These are phyloP conservation scores for Xenosphaeropsis pyriputrescens DNA, from an alignment of 2,329 filamentous ascomycete genomes.

Conservation along the genomic window DNA sequence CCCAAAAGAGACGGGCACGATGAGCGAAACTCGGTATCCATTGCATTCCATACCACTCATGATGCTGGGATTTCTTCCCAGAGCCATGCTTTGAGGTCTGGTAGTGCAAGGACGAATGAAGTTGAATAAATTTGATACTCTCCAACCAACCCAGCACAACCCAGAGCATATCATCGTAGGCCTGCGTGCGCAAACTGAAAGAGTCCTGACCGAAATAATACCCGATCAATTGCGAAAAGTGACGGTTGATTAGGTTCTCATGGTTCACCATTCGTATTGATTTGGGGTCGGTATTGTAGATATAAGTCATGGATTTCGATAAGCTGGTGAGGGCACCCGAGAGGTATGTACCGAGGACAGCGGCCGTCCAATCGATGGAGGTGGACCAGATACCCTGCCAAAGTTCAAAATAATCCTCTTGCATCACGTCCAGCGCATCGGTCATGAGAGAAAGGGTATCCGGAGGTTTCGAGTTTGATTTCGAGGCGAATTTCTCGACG, in stretches of 20 bases:
- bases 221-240: slow-evolving; percentile 61
- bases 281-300: slow-evolving; percentile 1
- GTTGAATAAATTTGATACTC: slow-evolving; percentile 57
- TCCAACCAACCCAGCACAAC: slow-evolving; percentile 88
- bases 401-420: slow-evolving; percentile 61
- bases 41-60: slow-evolving; percentile 58
- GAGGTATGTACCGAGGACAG: slow-evolving; percentile 68
- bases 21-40: slow-evolving; percentile 70
- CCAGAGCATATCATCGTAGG: slow-evolving; percentile 92
- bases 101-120: slow-evolving; percentile 54
- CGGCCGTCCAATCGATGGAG: slow-evolving; percentile 87
- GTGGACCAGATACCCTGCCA: slow-evolving; percentile 73
- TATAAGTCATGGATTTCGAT: slow-evolving; percentile 38
- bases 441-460: slow-evolving; percentile 19
- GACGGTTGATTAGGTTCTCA: slow-evolving; percentile 70
- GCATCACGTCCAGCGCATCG: slow-evolving; percentile 58
- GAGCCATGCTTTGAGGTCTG: slow-evolving; percentile 24
- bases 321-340: slow-evolving; percentile 60
- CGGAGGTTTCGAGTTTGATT: slow-evolving; percentile 1
- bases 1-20: slow-evolving; percentile 74
- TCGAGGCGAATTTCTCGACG: slow-evolving; percentile 4
- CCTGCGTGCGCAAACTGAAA: slow-evolving; percentile 59
- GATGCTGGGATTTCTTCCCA: slow-evolving; percentile 1
- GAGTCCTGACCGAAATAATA: slow-evolving; percentile 84
- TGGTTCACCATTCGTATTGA: slow-evolving; percentile 26